phyloP scores from a whole-genome alignment of 1,284 basidiomycete species.

The Puccinia sorghi region DNA sequence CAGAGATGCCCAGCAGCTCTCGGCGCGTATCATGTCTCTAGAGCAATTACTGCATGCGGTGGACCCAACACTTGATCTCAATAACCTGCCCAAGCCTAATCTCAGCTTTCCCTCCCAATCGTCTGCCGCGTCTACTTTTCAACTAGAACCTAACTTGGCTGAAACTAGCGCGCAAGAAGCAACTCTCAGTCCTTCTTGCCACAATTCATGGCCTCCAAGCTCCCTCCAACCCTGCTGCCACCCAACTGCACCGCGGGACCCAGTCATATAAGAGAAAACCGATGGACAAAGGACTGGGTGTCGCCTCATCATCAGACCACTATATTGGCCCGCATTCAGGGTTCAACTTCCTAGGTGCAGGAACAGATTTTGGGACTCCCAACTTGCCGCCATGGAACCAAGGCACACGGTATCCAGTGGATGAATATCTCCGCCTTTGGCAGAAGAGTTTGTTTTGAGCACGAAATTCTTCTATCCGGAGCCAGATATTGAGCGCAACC shows the following conservation, averaged over 20 bases:
- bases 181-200: not conserved
- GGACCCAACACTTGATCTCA: constrained; percentile 23
- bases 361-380: not conserved
- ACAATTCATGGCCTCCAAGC: not conserved
- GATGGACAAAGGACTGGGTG: not conserved
- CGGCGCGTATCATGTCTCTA: constrained; percentile 31
- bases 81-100: constrained; percentile 13
- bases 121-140: not conserved
- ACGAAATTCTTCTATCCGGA: constrained; percentile 28
- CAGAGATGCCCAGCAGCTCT: constrained; percentile 42
- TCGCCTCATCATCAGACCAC: not conserved
- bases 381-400: not conserved
- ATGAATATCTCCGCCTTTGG: constrained; percentile 23
- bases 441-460: constrained; percentile 8
- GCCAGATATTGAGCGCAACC: constrained; percentile 64
- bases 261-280: not conserved
- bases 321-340: constrained; percentile 23
- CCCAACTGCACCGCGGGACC: not conserved
- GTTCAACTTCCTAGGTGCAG: not conserved
- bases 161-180: not conserved
- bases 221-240: not conserved
- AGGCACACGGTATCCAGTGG: not conserved
- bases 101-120: not conserved
- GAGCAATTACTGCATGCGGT: constrained; percentile 36
- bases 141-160: too few species aligned